Evolutionary conservation across 768 basidiomycete genomes (phyloP), one percentile per base, ranked within the genome.

Genomic region (Lanmaoa pseudosensibilis): DNA sequence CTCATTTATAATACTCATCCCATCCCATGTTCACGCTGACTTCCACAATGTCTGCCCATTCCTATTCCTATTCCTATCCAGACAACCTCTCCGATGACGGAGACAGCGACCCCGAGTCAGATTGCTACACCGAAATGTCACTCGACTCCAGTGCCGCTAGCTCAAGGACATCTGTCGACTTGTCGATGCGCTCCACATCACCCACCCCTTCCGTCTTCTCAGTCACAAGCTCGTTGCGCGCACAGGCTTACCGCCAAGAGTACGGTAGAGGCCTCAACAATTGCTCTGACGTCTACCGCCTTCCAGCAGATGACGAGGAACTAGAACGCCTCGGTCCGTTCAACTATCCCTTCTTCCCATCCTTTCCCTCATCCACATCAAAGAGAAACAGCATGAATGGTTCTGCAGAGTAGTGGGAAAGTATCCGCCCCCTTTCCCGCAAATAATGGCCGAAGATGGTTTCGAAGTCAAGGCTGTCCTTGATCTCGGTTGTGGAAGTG

Each of bases 231-330:
- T 86, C 86, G 0, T 61, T 88, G 45, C 82, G 80, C 25, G 81
- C 78, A 16, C 76, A 80, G 36, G 79, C 83, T 2, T 85, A 83
- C 71, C 80, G 78, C 52, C 78, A 83, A 30, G 87, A 90, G 65
- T 85, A 82, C 55, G 90, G 89, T 0, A 78, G 90, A 40, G 80
- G 77, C 33, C 68, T 92, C 43, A 91, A 91, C 73, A 90, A 84
- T 59, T 87, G 87, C 60, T 91, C 90, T 2, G 87, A 91, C 44
- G 79, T 92, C 2, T 92, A 92, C 65, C 80, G 80, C 41, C 75
- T 92, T 27, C 88, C 90, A 13, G 90, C 88, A 27, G 90, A 92
- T 59, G 85, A 87, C 9, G 87, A 90, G 62, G 90, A 92, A 60
- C 72, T 88, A 25, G 78, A 83, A 33, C 80, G 89, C 55, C 79